These are phyloP conservation scores for Gracilariopsis chorda DNA, from an alignment of 23 red algal genomes.

Conservation along the genomic window DNA sequence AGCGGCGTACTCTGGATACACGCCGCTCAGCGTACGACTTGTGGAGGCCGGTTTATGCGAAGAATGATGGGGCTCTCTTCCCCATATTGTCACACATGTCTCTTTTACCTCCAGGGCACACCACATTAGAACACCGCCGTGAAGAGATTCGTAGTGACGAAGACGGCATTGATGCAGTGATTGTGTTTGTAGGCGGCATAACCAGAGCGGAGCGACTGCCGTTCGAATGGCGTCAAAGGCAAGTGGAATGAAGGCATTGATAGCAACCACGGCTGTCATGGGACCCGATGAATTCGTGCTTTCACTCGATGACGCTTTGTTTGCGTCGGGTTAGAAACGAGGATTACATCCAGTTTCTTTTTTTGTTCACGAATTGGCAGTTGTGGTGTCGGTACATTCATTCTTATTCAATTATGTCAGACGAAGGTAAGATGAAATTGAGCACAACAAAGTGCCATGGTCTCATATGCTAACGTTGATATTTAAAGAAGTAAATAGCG, in stretches of 20 bases:
- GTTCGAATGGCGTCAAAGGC: constrained; percentile 38
- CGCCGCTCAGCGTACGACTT: constrained; percentile 57
- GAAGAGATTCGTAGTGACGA: not conserved
- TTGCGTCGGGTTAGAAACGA: not conserved
- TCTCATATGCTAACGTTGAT: no score
- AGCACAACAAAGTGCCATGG: no score
- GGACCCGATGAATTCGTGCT: constrained; percentile 61
- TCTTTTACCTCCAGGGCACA: constrained; percentile 60
- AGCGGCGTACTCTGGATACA: constrained; percentile 67
- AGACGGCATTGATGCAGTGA: constrained; percentile 35
- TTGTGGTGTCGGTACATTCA: no score
- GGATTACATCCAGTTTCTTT: not conserved
- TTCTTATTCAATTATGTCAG: no score
- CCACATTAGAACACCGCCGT: constrained; percentile 48
- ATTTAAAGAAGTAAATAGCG: no score
- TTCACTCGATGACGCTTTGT: constrained; percentile 14
- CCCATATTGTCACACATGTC: constrained; percentile 48
- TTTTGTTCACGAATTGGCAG: no score
- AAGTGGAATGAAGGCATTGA: constrained; percentile 40
- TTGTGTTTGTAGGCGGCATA: constrained; percentile 65
- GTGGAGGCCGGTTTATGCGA: constrained; percentile 45
- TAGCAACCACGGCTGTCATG: constrained; percentile 67
- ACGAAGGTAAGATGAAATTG: no score
- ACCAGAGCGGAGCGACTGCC: constrained; percentile 56
- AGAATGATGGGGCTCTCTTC: constrained; percentile 62